phyloP scores from a whole-genome alignment of 768 basidiomycete genomes.

The Termitomyces sp. region DNA sequence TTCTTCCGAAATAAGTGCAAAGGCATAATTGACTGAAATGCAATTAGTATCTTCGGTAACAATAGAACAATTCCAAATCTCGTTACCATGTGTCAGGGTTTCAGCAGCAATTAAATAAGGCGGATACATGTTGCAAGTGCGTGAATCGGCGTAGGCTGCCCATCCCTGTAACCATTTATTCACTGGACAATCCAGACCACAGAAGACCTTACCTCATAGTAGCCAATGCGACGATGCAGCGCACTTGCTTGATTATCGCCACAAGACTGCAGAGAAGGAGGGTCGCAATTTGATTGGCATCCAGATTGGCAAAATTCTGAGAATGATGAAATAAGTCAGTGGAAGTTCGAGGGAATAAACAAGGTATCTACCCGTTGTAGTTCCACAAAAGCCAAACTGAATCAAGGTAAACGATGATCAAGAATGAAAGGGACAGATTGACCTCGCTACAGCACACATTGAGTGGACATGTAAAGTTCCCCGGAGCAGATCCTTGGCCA shows the following conservation, averaged over 20 bases:
- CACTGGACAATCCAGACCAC: background rate
- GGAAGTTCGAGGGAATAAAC: background rate
- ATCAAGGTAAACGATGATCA: background rate
- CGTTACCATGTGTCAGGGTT: background rate
- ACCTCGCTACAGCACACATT: background rate
- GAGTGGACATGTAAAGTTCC: background rate
- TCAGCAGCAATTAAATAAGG: background rate
- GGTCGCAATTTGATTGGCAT: conserved; percentile 1
- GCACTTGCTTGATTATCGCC: background rate
- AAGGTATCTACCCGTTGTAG: background rate
- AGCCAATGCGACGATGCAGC: background rate
- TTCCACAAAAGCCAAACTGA: background rate
- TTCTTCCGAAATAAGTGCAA: background rate
- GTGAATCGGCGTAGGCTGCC: background rate
- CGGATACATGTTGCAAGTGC: background rate
- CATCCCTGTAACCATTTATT: background rate
- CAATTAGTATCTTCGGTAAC: background rate
- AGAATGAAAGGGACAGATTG: background rate
- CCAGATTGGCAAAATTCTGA: background rate
- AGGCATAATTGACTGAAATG: background rate
- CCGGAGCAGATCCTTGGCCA: background rate
- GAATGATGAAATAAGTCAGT: background rate
- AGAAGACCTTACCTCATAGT: background rate
- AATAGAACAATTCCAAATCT: background rate
- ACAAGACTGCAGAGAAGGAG: background rate